Evolutionary conservation across 202 grass and related monocot genomes (phyloP).

Genomic region (Saccharum hybrid): DNA sequence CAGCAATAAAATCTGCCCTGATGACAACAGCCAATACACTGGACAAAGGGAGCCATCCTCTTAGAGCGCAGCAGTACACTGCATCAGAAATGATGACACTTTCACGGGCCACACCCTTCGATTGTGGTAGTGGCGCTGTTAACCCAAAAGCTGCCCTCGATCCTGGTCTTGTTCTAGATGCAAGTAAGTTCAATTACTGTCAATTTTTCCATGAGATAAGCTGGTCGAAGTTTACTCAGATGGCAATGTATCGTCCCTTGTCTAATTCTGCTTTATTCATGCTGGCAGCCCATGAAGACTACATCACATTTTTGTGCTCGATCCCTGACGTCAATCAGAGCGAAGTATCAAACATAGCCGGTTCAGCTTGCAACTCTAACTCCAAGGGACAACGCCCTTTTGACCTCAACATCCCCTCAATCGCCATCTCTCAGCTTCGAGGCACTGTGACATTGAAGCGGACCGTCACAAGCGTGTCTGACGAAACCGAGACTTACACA

Average conservation of each 20-base stretch:
- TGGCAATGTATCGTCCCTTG: background rate
- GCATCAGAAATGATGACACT: constrained; percentile 77
- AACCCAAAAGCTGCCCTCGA: constrained; percentile 91
- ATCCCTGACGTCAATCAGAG: constrained; percentile 62
- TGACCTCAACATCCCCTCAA: constrained; percentile 85
- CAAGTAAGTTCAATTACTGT: constrained; percentile 60
- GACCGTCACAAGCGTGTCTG: constrained; percentile 66
- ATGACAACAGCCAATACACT: constrained; percentile 91
- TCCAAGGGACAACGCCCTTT: constrained; percentile 49
- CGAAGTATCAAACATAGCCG: constrained; percentile 78
- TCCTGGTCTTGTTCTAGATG: constrained; percentile 91
- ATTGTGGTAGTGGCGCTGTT: constrained; percentile 94
- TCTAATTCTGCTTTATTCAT: constrained; percentile 29
- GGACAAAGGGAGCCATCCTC: constrained; percentile 78
- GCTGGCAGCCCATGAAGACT: constrained; percentile 73
- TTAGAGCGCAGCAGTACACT: constrained; percentile 84
- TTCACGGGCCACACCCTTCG: constrained; percentile 79
- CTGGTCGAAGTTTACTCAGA: background rate
- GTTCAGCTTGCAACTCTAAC: constrained; percentile 59
- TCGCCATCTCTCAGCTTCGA: constrained; percentile 71
- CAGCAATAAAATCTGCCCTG: constrained; percentile 92
- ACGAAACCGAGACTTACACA: constrained; percentile 66
- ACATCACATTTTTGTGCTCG: constrained; percentile 90
- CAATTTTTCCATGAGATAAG: background rate
- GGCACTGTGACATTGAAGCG: constrained; percentile 74